Evolutionary conservation across 345 rosid genomes (phyloP).

Genomic region (Hypericum androsaemum): DNA sequence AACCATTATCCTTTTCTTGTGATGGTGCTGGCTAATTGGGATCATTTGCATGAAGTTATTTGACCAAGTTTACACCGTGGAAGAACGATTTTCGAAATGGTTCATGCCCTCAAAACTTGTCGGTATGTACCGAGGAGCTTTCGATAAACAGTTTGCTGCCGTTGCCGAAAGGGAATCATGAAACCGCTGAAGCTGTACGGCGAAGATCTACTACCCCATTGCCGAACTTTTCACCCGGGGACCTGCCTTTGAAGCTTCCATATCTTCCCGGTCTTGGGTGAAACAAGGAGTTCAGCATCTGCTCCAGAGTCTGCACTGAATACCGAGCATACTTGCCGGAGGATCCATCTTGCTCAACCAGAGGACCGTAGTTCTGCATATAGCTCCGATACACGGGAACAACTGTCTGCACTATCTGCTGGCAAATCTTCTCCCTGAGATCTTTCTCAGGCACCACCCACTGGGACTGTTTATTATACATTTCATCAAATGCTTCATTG

Average conservation of each 20-base stretch:
- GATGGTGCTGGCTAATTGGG: too few relatives aligned
- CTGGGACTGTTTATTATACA: slow-evolving; percentile 63
- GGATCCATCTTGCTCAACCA: slow-evolving; percentile 72
- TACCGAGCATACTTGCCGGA: slow-evolving; percentile 82
- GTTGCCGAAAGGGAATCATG: neutral
- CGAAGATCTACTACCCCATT: slow-evolving; percentile 40
- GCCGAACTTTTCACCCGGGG: slow-evolving; percentile 41
- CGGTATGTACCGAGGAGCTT: too few relatives aligned
- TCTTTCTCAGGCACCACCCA: slow-evolving; percentile 79
- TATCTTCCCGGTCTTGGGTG: slow-evolving; percentile 69
- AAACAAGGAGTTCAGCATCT: slow-evolving; percentile 67
- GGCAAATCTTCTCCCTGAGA: slow-evolving; percentile 81
- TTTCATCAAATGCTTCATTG: slow-evolving; percentile 83
- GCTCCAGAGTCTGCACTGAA: slow-evolving; percentile 76
- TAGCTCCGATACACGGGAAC: slow-evolving; percentile 91
- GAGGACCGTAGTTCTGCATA: slow-evolving; percentile 95
- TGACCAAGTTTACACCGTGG: too few relatives aligned
- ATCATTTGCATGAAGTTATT: neutral
- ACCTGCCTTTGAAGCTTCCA: slow-evolving; percentile 76
- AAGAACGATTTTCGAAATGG: too few relatives aligned
- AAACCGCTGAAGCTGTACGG: slow-evolving; percentile 40
- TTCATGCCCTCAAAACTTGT: too few relatives aligned
- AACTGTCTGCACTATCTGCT: slow-evolving; percentile 60
- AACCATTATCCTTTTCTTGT: slow-evolving; percentile 1
- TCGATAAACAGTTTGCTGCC: too few relatives aligned